phyloP scores from a whole-genome alignment of 2,329 filamentous ascomycete species.

The Alternaria gaisen region DNA sequence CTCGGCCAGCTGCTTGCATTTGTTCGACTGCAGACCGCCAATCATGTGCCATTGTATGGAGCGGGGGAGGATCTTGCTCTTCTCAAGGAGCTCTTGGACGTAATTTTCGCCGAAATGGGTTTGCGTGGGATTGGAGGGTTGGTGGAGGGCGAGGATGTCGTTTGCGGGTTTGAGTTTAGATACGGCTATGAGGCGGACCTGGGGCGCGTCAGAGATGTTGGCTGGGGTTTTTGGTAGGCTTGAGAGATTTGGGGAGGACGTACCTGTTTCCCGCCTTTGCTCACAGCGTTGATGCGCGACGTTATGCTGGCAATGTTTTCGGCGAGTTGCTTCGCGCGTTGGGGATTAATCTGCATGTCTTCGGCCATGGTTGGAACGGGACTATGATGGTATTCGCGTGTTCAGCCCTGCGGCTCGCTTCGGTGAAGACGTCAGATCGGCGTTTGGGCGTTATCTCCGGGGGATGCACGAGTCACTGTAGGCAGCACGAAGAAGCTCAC shows the following conservation, averaged over 20 bases:
- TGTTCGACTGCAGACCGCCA: slow-evolving; percentile 90
- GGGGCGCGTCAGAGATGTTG: slow-evolving; percentile 4
- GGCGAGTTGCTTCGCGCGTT: slow-evolving; percentile 56
- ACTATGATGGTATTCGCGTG: slow-evolving; percentile 22
- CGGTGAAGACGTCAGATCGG: slow-evolving; percentile 30
- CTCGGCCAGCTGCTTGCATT: slow-evolving; percentile 84
- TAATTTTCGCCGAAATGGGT: slow-evolving; percentile 97
- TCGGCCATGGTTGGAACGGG: slow-evolving; percentile 41
- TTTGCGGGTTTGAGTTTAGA: slow-evolving; percentile 95
- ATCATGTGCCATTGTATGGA: slow-evolving; percentile 96
- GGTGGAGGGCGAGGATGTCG: slow-evolving; percentile 86
- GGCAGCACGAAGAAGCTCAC: too few relatives aligned
- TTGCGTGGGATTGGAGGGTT: slow-evolving; percentile 59
- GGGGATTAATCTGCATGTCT: slow-evolving; percentile 53
- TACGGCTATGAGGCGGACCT: slow-evolving; percentile 90
- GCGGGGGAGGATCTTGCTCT: slow-evolving; percentile 78
- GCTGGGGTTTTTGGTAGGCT: not conserved
- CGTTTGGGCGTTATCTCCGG: slow-evolving; percentile 19
- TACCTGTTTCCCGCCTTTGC: slow-evolving; percentile 46
- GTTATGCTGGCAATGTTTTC: slow-evolving; percentile 56
- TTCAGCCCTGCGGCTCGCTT: slow-evolving; percentile 4
- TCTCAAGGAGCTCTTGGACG: slow-evolving; percentile 79
- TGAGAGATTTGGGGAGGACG: not conserved
- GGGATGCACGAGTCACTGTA: not conserved
- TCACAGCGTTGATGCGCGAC: slow-evolving; percentile 53